Evolutionary conservation across 306 rosid species (phyloP).

Genomic region (Canavalia gladiata): DNA sequence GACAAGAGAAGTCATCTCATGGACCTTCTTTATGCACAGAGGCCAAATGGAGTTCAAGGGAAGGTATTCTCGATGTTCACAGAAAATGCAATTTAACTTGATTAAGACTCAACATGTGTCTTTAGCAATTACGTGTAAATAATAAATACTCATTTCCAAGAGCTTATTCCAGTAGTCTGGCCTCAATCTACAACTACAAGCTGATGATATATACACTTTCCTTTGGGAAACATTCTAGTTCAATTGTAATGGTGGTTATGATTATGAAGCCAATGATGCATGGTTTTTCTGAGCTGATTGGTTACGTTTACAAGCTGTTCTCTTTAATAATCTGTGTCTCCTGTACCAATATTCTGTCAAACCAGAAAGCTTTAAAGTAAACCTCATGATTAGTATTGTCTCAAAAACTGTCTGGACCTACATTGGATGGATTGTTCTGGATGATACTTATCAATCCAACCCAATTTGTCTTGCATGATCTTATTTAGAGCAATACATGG

Average conservation of each 20-base stretch:
- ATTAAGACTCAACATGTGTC: background rate
- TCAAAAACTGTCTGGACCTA: background rate
- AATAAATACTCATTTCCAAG: background rate
- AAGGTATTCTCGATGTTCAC: slow-evolving; percentile 68
- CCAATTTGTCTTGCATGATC: background rate
- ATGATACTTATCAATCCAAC: slow-evolving; percentile 4
- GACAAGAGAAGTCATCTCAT: slow-evolving; percentile 99
- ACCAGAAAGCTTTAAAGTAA: slow-evolving; percentile 16
- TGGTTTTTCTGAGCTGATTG: slow-evolving; percentile 26
- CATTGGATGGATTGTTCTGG: slow-evolving; percentile 19
- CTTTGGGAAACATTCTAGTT: background rate
- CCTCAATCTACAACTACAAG: too few species aligned
- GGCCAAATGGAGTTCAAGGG: slow-evolving; percentile 83
- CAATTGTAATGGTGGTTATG: background rate
- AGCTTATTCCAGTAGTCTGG: background rate
- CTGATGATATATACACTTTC: background rate
- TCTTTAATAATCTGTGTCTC: background rate
- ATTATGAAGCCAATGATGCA: background rate
- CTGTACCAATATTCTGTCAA: background rate
- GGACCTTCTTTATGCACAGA: slow-evolving; percentile 99
- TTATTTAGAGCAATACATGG: slow-evolving; percentile 28
- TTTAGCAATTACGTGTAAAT: background rate
- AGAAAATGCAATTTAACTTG: background rate
- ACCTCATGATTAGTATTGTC: slow-evolving; percentile 4
- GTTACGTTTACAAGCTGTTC: background rate